These are phyloP conservation scores for Aphanomyces cochlioides DNA, from an alignment of 352 stramenopile species.

Conservation along the genomic window DNA sequence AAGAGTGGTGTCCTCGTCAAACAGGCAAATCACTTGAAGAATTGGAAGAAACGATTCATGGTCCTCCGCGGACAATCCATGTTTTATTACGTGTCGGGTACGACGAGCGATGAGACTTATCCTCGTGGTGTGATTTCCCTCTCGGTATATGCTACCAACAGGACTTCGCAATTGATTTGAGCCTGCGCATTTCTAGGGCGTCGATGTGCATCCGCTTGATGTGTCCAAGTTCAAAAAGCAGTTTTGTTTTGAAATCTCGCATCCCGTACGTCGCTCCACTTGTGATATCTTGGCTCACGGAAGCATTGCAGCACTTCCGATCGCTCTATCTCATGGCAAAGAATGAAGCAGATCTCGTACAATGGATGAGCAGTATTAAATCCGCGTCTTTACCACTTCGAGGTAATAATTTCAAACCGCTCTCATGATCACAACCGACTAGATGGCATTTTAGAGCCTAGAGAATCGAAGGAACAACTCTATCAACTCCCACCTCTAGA, in stretches of 20 bases:
- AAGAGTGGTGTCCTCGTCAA: slow-evolving; percentile 70
- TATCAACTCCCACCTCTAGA: slow-evolving; percentile 77
- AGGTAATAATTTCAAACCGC: not conserved
- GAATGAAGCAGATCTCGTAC: slow-evolving; percentile 70
- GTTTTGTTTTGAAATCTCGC: slow-evolving; percentile 85
- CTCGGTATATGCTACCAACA: slow-evolving; percentile 31
- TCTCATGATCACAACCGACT: too few species aligned
- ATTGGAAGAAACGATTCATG: slow-evolving; percentile 87
- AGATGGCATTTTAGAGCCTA: slow-evolving; percentile 22
- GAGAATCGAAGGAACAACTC: slow-evolving; percentile 47
- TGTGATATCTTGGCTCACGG: not conserved
- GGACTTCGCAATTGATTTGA: not conserved
- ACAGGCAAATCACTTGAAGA: slow-evolving; percentile 85
- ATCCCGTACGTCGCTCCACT: slow-evolving; percentile 49
- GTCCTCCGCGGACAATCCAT: slow-evolving; percentile 83
- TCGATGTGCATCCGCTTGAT: slow-evolving; percentile 77
- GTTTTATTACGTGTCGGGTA: slow-evolving; percentile 86
- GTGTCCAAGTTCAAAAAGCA: slow-evolving; percentile 75
- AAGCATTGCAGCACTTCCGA: slow-evolving; percentile 50
- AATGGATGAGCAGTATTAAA: slow-evolving; percentile 84
- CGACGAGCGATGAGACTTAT: slow-evolving; percentile 81
- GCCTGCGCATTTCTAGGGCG: slow-evolving; percentile 33
- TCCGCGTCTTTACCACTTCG: slow-evolving; percentile 67
- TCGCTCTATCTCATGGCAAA: slow-evolving; percentile 86
- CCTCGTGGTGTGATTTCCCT: slow-evolving; percentile 75